Evolutionary conservation across 305 asterid species (phyloP).

Genomic region (Caryopteris hybrid): DNA sequence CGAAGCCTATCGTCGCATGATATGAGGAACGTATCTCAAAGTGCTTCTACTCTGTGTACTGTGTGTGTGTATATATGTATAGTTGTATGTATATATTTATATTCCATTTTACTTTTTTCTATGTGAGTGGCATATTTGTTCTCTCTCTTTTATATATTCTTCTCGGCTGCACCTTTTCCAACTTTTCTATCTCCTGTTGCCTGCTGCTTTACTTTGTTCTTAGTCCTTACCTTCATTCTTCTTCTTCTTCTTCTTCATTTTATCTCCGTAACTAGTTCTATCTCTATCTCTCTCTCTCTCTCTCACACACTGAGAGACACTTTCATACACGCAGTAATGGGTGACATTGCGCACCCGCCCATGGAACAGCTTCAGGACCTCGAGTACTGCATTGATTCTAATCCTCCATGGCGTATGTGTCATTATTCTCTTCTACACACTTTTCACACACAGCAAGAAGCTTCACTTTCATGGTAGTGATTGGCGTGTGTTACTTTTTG

Average conservation of each 20-base stretch:
- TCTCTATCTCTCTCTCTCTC: too few relatives aligned
- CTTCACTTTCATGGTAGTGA: background rate
- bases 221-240: slow-evolving; percentile 17
- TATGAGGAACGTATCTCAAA: slow-evolving; percentile 20
- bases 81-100: background rate
- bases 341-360: slow-evolving; percentile 85
- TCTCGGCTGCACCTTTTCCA: slow-evolving; percentile 30
- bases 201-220: slow-evolving; percentile 38
- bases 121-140: slow-evolving; percentile 30
- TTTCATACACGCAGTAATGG: slow-evolving; percentile 30
- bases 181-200: slow-evolving; percentile 19
- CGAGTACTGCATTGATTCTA: slow-evolving; percentile 97
- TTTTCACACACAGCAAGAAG: background rate
- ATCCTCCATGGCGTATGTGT: slow-evolving; percentile 93
- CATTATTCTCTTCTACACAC: background rate
- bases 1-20: slow-evolving; percentile 23
- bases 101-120: slow-evolving; percentile 20
- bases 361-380: slow-evolving; percentile 99
- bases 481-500: too few relatives aligned
- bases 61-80: background rate
- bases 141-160: slow-evolving; percentile 32
- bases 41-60: slow-evolving; percentile 16
- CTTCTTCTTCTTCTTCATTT: background rate
- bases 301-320: background rate
- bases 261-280: too few relatives aligned